Percentiles rank a stretch among this genome's conserved stretches.
Conservation (phyloP, 345 rosid species). For the Populus pruinosa region DNA sequence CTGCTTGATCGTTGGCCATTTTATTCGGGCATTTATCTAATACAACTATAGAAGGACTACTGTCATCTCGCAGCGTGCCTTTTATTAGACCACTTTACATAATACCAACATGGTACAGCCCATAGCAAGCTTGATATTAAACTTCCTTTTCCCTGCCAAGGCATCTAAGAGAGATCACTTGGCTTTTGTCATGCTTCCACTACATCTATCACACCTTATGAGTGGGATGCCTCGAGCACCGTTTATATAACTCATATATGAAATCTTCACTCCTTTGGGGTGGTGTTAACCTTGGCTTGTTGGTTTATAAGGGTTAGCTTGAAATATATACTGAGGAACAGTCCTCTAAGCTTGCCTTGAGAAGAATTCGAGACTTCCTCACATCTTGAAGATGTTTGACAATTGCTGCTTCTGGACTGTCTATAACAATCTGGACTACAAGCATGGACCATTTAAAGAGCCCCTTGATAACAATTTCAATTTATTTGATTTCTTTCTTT, state of each 20-base stretch:
- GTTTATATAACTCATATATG: too few species aligned
- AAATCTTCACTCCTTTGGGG: too few species aligned
- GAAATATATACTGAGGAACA: background rate
- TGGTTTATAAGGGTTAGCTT: too few species aligned
- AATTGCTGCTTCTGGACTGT: background rate
- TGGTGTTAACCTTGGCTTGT: too few species aligned
- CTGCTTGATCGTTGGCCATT: background rate
- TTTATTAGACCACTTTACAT: background rate
- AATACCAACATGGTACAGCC: background rate
- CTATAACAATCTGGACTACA: background rate
- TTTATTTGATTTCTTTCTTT: background rate
- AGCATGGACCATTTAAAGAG: background rate
- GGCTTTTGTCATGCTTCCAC: background rate
- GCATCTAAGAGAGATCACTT: background rate
- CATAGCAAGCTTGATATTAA: background rate
- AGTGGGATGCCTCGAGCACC: background rate
- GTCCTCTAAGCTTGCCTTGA: background rate
- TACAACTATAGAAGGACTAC: background rate
- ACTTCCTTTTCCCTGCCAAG: background rate
- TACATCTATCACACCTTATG: background rate
- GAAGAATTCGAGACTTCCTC: background rate
- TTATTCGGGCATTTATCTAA: background rate
- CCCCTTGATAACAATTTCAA: background rate
- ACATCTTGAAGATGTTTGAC: background rate
- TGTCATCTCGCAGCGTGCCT: background rate